Percentiles rank a stretch among this genome's conserved stretches.
phyloP scores from a whole-genome alignment of 805 yeast species.

The Wickerhamomyces tratensis region DNA sequence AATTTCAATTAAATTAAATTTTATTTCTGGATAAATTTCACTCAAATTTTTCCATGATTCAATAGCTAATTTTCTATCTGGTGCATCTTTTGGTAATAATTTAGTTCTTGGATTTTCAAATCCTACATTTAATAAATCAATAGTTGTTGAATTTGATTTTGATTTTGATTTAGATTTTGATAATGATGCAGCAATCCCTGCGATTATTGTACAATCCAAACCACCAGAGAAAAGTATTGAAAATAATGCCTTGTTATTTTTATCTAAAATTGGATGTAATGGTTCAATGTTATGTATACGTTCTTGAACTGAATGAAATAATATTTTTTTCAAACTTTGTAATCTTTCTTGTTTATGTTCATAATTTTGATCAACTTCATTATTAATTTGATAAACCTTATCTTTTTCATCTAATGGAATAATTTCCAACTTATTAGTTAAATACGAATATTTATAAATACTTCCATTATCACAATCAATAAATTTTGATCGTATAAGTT shows the following conservation, averaged over 20 bases:
- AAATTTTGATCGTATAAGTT: slow-evolving; percentile 22
- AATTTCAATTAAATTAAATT: slow-evolving; percentile 49
- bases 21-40: slow-evolving; percentile 28
- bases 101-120: slow-evolving; percentile 83
- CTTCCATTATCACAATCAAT: slow-evolving; percentile 47
- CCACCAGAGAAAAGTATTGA: slow-evolving; percentile 91
- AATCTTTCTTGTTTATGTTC: slow-evolving; percentile 5
- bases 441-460: slow-evolving; percentile 34
- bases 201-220: slow-evolving; percentile 79
- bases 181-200: slow-evolving; percentile 36
- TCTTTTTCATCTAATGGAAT: slow-evolving; percentile 1
- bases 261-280: slow-evolving; percentile 21
- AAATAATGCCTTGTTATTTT: slow-evolving; percentile 19
- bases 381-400: slow-evolving; percentile 12
- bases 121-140: slow-evolving; percentile 87
- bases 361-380: slow-evolving; percentile 11
- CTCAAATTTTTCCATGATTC: slow-evolving; percentile 46
- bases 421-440: slow-evolving; percentile 7
- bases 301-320: slow-evolving; percentile 31
- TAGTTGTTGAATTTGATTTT: slow-evolving; percentile 15
- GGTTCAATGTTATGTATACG: slow-evolving; percentile 59
- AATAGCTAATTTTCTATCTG: slow-evolving; percentile 75
- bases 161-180: slow-evolving; percentile 5
- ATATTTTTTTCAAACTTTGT: slow-evolving; percentile 14
- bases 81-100: slow-evolving; percentile 52